phyloP scores from a whole-genome alignment of 140 eudicot species.

The Bidens hawaiensis region DNA sequence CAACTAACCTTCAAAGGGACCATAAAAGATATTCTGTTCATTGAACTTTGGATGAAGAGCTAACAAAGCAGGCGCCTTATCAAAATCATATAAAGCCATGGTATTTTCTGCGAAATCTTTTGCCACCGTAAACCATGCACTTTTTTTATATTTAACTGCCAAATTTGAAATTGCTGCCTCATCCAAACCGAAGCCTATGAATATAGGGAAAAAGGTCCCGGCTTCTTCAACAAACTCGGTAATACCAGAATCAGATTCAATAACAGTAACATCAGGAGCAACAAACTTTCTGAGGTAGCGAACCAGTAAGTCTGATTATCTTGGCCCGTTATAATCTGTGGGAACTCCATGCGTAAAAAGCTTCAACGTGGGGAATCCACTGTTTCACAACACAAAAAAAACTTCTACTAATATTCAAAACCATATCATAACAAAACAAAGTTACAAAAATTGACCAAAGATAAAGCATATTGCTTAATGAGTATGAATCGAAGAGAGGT shows the following conservation, averaged over 20 bases:
- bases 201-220: conserved; percentile 65
- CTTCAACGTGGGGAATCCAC: conserved; percentile 96
- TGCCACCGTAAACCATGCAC: conserved; percentile 97
- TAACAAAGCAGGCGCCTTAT: conserved; percentile 75
- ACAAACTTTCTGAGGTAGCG: conserved; percentile 70
- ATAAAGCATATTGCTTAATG: background rate
- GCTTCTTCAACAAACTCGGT: conserved; percentile 64
- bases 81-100: conserved; percentile 76
- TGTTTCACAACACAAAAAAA: conserved; percentile 35
- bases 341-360: conserved; percentile 91
- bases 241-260: conserved; percentile 65
- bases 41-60: conserved; percentile 62
- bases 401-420: background rate
- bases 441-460: background rate
- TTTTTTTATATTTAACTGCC: conserved; percentile 73
- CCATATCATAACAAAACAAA: background rate
- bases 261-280: conserved; percentile 78
- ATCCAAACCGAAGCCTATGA: conserved; percentile 74
- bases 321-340: conserved; percentile 75
- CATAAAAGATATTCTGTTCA: conserved; percentile 75
- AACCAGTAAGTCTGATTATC: conserved; percentile 79
- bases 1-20: conserved; percentile 90
- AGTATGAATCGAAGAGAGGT: no score
- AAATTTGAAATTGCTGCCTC: conserved; percentile 59
- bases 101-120: conserved; percentile 71